A percentile compares a stretch with the other conserved stretches of the same genome.
Conservation (phyloP, 495 filamentous ascomycete species). For the Pseudoneurospora amorphoporcata region DNA sequence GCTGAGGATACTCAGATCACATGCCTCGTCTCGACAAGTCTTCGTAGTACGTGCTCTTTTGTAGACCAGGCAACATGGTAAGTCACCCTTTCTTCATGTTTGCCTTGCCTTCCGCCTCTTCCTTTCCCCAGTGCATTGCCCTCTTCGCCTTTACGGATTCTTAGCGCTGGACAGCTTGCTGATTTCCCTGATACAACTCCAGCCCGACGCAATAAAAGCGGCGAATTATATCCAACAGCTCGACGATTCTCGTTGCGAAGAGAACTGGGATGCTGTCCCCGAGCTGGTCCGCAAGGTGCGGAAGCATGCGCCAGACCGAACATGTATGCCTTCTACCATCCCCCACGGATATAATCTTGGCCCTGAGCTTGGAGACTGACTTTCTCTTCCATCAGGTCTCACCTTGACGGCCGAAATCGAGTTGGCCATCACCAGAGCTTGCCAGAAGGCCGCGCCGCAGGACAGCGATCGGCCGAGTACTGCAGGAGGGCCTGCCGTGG, state of each 20-base stretch:
- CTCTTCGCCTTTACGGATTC: not conserved
- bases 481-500: conserved; percentile 4
- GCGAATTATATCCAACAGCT: conserved; percentile 68
- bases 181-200: not conserved
- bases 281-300: conserved; percentile 84
- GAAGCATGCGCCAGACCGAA: conserved; percentile 81
- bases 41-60: conserved; percentile 24
- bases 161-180: not conserved
- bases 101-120: not conserved
- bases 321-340: conserved; percentile 48
- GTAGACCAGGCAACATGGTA: conserved; percentile 21
- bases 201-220: conserved; percentile 54
- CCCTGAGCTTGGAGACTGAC: not conserved
- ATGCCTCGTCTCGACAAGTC: conserved; percentile 20
- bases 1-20: conserved; percentile 14
- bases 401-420: conserved; percentile 67
- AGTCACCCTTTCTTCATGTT: not conserved
- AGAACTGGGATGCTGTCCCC: conserved; percentile 79
- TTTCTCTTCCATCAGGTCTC: conserved; percentile 44
- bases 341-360: conserved; percentile 2
- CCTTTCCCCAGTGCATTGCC: not conserved
- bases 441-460: conserved; percentile 33
- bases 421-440: conserved; percentile 45
- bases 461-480: conserved; percentile 29
- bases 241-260: conserved; percentile 77